A percentile compares a stretch with the other conserved stretches of the same genome.
Conservation (phyloP, 176 grass and related monocot genomes). For the Triticum timopheevii region DNA sequence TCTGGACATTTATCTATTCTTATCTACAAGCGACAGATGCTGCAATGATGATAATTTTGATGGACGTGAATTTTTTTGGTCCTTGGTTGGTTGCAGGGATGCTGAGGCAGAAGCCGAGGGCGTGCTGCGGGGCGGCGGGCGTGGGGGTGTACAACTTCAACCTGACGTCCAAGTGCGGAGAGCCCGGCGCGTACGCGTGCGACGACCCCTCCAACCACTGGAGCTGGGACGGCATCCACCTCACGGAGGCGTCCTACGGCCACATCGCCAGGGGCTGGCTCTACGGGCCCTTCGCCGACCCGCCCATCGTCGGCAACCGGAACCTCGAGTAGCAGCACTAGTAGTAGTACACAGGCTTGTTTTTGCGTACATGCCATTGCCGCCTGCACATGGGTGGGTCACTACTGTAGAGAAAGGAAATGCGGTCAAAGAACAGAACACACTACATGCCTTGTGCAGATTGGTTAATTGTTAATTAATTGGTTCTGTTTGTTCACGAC, state of each 20-base stretch:
- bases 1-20: background rate
- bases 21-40: background rate
- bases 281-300: constrained; percentile 71
- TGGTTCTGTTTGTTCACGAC: background rate
- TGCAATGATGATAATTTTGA: too few species aligned
- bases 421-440: background rate
- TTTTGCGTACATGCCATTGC: background rate
- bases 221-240: constrained; percentile 77
- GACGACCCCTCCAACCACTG: constrained; percentile 53
- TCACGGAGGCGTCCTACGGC: constrained; percentile 59
- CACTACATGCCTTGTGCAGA: constrained; percentile 13
- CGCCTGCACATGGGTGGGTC: background rate
- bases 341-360: background rate
- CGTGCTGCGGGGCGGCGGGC: constrained; percentile 57
- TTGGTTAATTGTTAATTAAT: background rate
- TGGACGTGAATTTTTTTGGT: too few species aligned
- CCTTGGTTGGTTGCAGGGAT: constrained; percentile 32
- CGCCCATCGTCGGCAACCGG: constrained; percentile 39
- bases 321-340: background rate
- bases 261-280: constrained; percentile 82
- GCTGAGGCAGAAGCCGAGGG: constrained; percentile 47
- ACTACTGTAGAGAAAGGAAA: background rate
- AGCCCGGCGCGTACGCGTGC: constrained; percentile 45
- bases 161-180: constrained; percentile 59
- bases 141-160: constrained; percentile 70